Percentiles rank a stretch among this genome's conserved stretches.
phyloP scores from a whole-genome alignment of 257 asterid genomes.

The Mitragyna speciosa region DNA sequence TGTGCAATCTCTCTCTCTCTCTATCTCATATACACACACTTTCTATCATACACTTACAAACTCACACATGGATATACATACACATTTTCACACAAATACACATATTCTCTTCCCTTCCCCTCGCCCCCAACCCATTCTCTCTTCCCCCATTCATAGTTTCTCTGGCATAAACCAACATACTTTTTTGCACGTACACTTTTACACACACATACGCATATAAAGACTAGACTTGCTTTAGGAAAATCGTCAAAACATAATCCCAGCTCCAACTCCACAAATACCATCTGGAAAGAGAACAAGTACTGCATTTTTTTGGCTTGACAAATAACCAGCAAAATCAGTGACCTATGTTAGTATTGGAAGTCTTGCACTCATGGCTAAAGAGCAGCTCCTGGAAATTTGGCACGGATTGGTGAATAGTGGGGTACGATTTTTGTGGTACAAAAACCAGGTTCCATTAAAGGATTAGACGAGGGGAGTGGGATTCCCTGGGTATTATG shows the following conservation, averaged over 20 bases:
- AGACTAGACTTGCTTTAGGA: constrained; percentile 8
- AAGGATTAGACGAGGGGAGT: constrained; percentile 23
- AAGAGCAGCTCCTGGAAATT: constrained; percentile 46
- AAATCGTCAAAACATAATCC: background rate
- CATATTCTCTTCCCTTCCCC: too few relatives aligned
- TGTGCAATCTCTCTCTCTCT: too few relatives aligned
- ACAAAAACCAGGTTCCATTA: constrained; percentile 37
- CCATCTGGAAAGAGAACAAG: constrained; percentile 30
- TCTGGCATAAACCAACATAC: too few relatives aligned
- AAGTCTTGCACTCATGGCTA: constrained; percentile 43
- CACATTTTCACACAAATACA: too few relatives aligned
- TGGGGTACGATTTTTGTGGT: constrained; percentile 58
- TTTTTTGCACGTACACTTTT: too few relatives aligned
- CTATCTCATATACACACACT: too few relatives aligned
- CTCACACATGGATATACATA: too few relatives aligned
- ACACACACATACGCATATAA: constrained; percentile 28
- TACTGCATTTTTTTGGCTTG: constrained; percentile 51
- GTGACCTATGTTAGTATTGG: constrained; percentile 72
- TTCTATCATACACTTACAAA: too few relatives aligned
- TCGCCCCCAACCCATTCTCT: too few relatives aligned
- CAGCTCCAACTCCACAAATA: background rate
- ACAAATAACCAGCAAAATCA: constrained; percentile 51
- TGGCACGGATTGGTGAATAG: constrained; percentile 62
- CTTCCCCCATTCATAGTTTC: too few relatives aligned
- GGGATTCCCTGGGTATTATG: constrained; percentile 27